These are phyloP conservation scores for Boletus bicolor DNA, from an alignment of 768 basidiomycete genomes.

Conservation along the genomic window DNA sequence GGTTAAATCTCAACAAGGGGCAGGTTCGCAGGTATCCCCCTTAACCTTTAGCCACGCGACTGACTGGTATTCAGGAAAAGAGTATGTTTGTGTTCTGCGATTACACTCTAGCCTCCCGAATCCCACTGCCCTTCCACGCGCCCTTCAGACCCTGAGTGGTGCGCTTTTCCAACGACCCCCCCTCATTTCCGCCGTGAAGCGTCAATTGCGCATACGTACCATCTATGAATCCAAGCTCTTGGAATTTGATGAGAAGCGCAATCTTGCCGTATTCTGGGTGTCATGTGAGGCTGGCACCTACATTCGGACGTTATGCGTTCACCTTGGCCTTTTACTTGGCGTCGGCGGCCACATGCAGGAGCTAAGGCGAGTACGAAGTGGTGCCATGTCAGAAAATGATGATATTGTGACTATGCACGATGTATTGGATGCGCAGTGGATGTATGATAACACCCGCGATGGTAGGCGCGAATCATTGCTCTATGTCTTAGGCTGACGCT, in stretches of 20 bases:
- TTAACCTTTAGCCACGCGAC: not conserved
- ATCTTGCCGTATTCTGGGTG: slow-evolving; percentile 97
- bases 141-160: slow-evolving; percentile 94
- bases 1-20: slow-evolving; percentile 98
- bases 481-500: slow-evolving; percentile 13
- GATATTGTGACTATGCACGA: slow-evolving; percentile 99
- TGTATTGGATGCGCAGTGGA: slow-evolving; percentile 97
- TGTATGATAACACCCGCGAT: slow-evolving; percentile 96
- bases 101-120: slow-evolving; percentile 80
- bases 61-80: slow-evolving; percentile 63
- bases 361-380: slow-evolving; percentile 87
- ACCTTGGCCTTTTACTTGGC: slow-evolving; percentile 88
- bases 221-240: slow-evolving; percentile 94
- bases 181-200: slow-evolving; percentile 97
- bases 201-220: slow-evolving; percentile 94
- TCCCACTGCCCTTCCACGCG: slow-evolving; percentile 85
- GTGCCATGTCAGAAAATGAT: slow-evolving; percentile 96
- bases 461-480: slow-evolving; percentile 46
- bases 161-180: slow-evolving; percentile 99
- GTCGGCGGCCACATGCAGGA: slow-evolving; percentile 99
- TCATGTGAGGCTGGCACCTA: slow-evolving; percentile 98
- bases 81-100: slow-evolving; percentile 96
- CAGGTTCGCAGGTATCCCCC: slow-evolving; percentile 54
- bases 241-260: slow-evolving; percentile 96
- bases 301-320: slow-evolving; percentile 95